Conservation (phyloP, 2,329 filamentous ascomycete species). For the Fusarium longipes region DNA sequence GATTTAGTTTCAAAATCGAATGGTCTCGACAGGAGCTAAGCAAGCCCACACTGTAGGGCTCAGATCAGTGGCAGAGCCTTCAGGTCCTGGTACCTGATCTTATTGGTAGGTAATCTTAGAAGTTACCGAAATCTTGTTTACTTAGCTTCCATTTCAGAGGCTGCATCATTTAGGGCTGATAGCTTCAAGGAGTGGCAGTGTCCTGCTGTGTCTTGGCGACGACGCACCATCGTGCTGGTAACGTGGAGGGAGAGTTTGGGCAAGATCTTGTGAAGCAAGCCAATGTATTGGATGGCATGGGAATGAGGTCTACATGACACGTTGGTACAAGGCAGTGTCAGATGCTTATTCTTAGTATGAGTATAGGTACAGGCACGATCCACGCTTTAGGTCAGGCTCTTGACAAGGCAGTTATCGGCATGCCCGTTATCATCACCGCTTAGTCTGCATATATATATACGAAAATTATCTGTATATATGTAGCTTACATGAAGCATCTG, state of each 20-base stretch:
- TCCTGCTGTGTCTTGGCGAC: conserved; percentile 14
- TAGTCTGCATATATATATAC: conserved; percentile 11
- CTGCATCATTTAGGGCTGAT: conserved; percentile 42
- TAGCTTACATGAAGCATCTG: not conserved
- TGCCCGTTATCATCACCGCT: conserved; percentile 4
- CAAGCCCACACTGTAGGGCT: conserved; percentile 41
- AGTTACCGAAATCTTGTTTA: conserved; percentile 28
- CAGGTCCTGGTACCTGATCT: not conserved
- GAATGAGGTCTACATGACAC: conserved; percentile 27
- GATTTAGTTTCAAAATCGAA: conserved; percentile 25
- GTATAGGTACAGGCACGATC: not conserved
- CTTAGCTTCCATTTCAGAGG: conserved; percentile 17
- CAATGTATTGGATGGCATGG: conserved; percentile 14
- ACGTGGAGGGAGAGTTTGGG: conserved; percentile 16
- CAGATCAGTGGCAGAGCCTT: conserved; percentile 15
- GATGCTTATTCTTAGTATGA: conserved; percentile 33
- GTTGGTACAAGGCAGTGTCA: conserved; percentile 28
- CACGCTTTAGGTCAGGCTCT: conserved; percentile 5
- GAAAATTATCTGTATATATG: conserved; percentile 10
- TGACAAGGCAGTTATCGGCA: conserved; percentile 26
- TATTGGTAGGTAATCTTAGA: conserved; percentile 41
- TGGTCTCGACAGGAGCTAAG: conserved; percentile 24
- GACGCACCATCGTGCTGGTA: conserved; percentile 35
- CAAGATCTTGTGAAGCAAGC: not conserved
- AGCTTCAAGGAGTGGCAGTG: conserved; percentile 35